These are phyloP conservation scores for Pulveroboletus frians DNA, from an alignment of 768 basidiomycete genomes.

Conservation along the genomic window DNA sequence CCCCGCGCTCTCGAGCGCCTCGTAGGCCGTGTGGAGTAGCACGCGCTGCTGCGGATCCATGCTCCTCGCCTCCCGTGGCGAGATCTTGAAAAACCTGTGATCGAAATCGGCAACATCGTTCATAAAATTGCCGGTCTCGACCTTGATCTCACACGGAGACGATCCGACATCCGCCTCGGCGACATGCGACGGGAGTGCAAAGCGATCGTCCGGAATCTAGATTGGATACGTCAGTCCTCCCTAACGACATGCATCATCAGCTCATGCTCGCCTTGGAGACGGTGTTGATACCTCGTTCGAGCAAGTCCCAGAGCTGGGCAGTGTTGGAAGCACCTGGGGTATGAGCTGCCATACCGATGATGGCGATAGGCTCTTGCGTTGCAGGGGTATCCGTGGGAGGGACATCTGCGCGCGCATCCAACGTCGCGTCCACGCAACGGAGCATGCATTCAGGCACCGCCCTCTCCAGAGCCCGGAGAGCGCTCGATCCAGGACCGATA, in stretches of 20 bases:
- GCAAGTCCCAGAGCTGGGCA: conserved; percentile 52
- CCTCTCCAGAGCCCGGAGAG: conserved; percentile 37
- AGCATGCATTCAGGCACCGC: conserved; percentile 22
- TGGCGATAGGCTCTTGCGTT: conserved; percentile 54
- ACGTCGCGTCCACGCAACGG: conserved; percentile 15
- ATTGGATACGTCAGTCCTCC: not conserved
- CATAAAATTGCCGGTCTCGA: conserved; percentile 61
- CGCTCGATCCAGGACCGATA: conserved; percentile 44
- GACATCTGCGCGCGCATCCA: conserved; percentile 4
- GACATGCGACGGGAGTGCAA: conserved; percentile 42
- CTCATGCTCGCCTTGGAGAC: conserved; percentile 44
- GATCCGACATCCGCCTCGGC: conserved; percentile 14
- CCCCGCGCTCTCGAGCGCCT: conserved; percentile 66
- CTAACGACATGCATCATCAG: too few relatives aligned
- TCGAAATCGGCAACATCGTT: conserved; percentile 56
- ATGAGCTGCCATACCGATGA: conserved; percentile 66
- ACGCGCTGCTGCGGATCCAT: conserved; percentile 78
- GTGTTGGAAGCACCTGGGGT: conserved; percentile 46
- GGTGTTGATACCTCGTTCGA: conserved; percentile 53
- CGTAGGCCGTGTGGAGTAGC: conserved; percentile 59
- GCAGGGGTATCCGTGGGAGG: not conserved
- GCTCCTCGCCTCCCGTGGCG: conserved; percentile 65
- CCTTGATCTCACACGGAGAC: conserved; percentile 42
- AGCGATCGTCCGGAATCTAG: conserved; percentile 61
- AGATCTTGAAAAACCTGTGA: conserved; percentile 65